A percentile compares a stretch with the other conserved stretches of the same genome.
Conservation (phyloP, 495 filamentous ascomycete genomes). For the Entonaema liquescens region DNA sequence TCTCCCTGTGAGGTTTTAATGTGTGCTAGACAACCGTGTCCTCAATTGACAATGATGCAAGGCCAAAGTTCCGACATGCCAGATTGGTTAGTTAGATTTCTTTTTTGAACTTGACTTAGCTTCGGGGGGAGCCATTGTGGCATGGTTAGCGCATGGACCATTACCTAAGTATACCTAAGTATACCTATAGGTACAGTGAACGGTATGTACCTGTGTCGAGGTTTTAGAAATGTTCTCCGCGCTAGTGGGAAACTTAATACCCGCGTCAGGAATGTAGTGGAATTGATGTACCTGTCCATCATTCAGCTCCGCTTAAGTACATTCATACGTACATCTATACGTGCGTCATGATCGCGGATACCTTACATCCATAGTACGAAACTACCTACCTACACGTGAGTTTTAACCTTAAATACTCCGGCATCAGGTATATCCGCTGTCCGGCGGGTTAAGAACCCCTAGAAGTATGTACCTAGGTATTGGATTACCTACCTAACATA, state of each 20-base stretch:
- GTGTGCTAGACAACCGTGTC: slow-evolving; percentile 48
- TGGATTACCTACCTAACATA: no score
- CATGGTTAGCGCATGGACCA: slow-evolving; percentile 27
- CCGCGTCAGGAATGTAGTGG: not conserved
- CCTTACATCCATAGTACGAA: not conserved
- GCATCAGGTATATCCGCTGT: slow-evolving; percentile 20
- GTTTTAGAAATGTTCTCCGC: not conserved
- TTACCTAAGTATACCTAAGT: no score
- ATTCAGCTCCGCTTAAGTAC: slow-evolving; percentile 13
- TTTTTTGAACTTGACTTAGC: slow-evolving; percentile 31
- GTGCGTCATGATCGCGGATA: no score
- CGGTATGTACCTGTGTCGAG: not conserved
- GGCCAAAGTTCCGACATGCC: slow-evolving; percentile 40
- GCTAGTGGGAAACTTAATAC: slow-evolving; percentile 15
- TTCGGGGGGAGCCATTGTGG: slow-evolving; percentile 19
- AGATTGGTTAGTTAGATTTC: slow-evolving; percentile 28
- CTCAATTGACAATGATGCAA: slow-evolving; percentile 50
- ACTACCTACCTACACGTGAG: not conserved
- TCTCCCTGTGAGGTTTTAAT: slow-evolving; percentile 16
- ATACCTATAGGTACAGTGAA: no score
- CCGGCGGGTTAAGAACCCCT: slow-evolving; percentile 5
- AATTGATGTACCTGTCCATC: slow-evolving; percentile 16
- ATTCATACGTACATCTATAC: not conserved
- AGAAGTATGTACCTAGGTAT: not conserved
- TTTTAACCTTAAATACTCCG: slow-evolving; percentile 30